Percentiles rank a stretch among this genome's conserved stretches.
These are phyloP conservation scores for Heterobasidion irregulare DNA, from an alignment of 1,284 basidiomycete genomes.

Conservation along the genomic window DNA sequence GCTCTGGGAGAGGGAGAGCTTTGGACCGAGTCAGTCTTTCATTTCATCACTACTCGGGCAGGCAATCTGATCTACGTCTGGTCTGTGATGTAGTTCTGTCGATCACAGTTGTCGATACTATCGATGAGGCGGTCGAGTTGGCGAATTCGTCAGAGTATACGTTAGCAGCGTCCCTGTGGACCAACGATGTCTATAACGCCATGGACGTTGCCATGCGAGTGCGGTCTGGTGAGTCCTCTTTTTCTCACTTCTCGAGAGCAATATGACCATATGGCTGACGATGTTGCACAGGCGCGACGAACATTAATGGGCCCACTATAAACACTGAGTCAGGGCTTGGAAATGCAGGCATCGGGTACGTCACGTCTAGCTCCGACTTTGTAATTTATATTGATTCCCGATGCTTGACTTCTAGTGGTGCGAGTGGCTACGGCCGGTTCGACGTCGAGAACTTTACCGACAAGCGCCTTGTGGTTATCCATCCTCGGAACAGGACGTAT, in stretches of 20 bases:
- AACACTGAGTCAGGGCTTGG: conserved; percentile 17
- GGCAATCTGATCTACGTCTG: neutral
- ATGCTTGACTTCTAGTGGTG: conserved; percentile 24
- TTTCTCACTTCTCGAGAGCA: neutral
- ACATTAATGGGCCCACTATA: conserved; percentile 27
- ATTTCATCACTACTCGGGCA: conserved; percentile 5
- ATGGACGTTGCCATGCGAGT: conserved; percentile 41
- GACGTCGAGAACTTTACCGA: conserved; percentile 44
- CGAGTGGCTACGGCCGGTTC: conserved; percentile 46
- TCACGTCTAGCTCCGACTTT: conserved; percentile 3
- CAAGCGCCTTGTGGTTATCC: conserved; percentile 30
- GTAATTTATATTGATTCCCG: no score
- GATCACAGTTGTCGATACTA: conserved; percentile 36
- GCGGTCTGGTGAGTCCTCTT: conserved; percentile 27
- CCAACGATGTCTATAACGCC: conserved; percentile 36
- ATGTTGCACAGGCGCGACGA: conserved; percentile 26
- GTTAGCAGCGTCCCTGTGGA: conserved; percentile 46
- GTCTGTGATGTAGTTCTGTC: conserved; percentile 30
- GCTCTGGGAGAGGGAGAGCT: conserved; percentile 48
- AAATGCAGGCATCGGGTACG: conserved; percentile 22
- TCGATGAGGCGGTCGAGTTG: conserved; percentile 44
- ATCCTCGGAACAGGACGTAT: conserved; percentile 22
- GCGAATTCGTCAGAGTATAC: conserved; percentile 51
- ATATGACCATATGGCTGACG: neutral
- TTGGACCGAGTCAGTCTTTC: conserved; percentile 42